phyloP scores from a whole-genome alignment of 805 yeast genomes.

The Zygoascus tannicola region DNA sequence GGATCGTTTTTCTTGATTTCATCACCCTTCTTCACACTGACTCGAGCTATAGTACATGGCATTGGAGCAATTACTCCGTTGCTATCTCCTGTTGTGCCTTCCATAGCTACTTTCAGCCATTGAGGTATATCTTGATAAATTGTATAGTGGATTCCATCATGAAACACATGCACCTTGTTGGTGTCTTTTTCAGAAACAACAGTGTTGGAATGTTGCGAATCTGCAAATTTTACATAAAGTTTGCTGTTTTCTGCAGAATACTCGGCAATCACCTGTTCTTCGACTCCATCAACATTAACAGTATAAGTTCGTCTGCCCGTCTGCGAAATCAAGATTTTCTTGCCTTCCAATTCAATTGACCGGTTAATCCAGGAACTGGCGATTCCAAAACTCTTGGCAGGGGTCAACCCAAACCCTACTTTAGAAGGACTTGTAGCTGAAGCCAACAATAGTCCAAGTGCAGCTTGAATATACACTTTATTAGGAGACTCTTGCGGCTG shows the following conservation, averaged over 20 bases:
- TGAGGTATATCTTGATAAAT: slow-evolving; percentile 20
- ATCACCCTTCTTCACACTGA: slow-evolving; percentile 20
- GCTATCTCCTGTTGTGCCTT: slow-evolving; percentile 13
- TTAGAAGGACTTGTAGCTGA: slow-evolving; percentile 5
- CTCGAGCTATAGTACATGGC: slow-evolving; percentile 26
- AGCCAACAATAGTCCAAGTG: slow-evolving; percentile 18
- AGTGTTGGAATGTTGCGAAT: slow-evolving; percentile 19
- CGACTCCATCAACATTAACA: slow-evolving; percentile 3
- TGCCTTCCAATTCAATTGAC: slow-evolving; percentile 11
- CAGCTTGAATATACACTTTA: slow-evolving; percentile 24
- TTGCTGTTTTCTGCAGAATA: slow-evolving; percentile 9
- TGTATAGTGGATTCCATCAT: slow-evolving; percentile 22
- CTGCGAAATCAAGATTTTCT: slow-evolving; percentile 10
- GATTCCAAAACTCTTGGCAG: slow-evolving; percentile 7
- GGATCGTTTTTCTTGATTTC: slow-evolving; percentile 23
- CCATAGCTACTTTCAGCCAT: slow-evolving; percentile 24
- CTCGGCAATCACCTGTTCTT: slow-evolving; percentile 4
- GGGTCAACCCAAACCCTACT: slow-evolving; percentile 3
- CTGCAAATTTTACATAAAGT: slow-evolving; percentile 15
- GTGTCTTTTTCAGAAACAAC: slow-evolving; percentile 14
- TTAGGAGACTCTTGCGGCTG: slow-evolving; percentile 11
- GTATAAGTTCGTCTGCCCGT: slow-evolving; percentile 4
- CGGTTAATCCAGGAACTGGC: slow-evolving; percentile 9
- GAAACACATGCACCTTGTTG: slow-evolving; percentile 21
- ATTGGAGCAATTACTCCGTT: slow-evolving; percentile 24